Evolutionary conservation across 495 filamentous ascomycete species (phyloP), one percentile per base, ranked within the genome.

Genomic region (Neurospora cerealis): DNA sequence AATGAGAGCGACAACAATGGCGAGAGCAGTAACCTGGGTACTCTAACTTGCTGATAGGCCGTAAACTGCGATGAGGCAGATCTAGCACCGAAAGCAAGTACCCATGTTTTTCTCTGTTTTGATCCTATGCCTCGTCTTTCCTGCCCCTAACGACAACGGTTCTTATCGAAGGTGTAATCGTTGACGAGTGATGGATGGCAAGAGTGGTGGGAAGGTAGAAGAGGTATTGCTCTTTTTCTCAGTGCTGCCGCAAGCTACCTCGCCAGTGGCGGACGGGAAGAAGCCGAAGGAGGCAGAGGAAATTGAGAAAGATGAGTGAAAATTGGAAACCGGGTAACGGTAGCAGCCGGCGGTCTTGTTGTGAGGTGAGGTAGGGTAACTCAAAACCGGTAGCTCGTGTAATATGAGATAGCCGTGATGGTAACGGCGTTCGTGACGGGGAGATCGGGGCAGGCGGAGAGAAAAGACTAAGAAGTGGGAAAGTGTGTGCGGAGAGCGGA

Each of bases 131-230:
- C 54, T 66, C 15, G 15, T 34, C 28, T 66, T 15, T 78, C 73
- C 41, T 72, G 69, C 73, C 42, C 70, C 72, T 69, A 72, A 72
- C 41, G 32, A 72, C 42, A 34, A 72, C 78, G 82, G 4, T 72
- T 73, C 21, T 81, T 81, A 70, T 80, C 81, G 74, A 83, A 84
- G 36, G 81, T 84, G 75, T 83, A 85, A 5, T 80, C 76, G 70
- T 84, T 79, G 32, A 81, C 78, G 15, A 80, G 54, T 66, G 54
- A 36, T 36, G 13, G 54, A 36, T 36, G 37, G 21, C 32, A 70
- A 69, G 48, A 37, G 60, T 17, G 42, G 36, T n/a, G 15, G 21
- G 28, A 62, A 54, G n/a, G 38, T n/a, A 72, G 39, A 19, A 72
- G 39, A 19, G 70, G 19, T 62, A 32, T 34, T 72, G 46, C 54